Evolutionary conservation across 2,329 filamentous ascomycete species (phyloP).

Genomic region (Dactylellina cionopaga): DNA sequence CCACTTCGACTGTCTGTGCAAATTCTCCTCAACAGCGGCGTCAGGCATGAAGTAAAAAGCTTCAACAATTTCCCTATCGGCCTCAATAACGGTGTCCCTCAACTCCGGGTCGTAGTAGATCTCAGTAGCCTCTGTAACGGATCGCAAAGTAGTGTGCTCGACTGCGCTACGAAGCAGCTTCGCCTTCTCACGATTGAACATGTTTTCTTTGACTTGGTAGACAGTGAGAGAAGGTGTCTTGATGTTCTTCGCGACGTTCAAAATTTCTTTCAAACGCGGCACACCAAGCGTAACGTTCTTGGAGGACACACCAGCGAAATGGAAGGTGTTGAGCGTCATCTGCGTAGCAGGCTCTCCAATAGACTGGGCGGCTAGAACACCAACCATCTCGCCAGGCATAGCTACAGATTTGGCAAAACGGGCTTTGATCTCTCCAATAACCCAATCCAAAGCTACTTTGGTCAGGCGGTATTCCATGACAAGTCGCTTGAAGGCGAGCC

Average conservation of each 20-base stretch:
- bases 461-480: slow-evolving; percentile 86
- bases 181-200: slow-evolving; percentile 77
- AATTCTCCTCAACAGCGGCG: slow-evolving; percentile 72
- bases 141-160: slow-evolving; percentile 92
- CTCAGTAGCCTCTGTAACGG: slow-evolving; percentile 89
- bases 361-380: slow-evolving; percentile 95
- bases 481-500: slow-evolving; percentile 90
- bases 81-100: slow-evolving; percentile 82
- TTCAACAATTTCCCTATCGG: slow-evolving; percentile 92
- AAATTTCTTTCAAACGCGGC: slow-evolving; percentile 97
- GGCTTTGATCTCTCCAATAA: slow-evolving; percentile 88
- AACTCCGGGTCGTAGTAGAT: slow-evolving; percentile 98
- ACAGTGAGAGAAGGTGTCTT: slow-evolving; percentile 98
- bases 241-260: slow-evolving; percentile 97
- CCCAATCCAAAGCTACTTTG: slow-evolving; percentile 90
- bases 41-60: slow-evolving; percentile 96
- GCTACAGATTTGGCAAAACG: slow-evolving; percentile 87
- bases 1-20: slow-evolving; percentile 84
- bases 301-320: slow-evolving; percentile 98
- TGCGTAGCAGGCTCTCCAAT: slow-evolving; percentile 98
- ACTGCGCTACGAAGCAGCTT: slow-evolving; percentile 88
- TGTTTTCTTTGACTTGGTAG: slow-evolving; percentile 73
- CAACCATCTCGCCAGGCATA: slow-evolving; percentile 97
- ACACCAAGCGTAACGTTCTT: slow-evolving; percentile 99
- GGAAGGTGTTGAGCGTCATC: slow-evolving; percentile 99